Evolutionary conservation across 2,329 filamentous ascomycete species (phyloP).

Genomic region (Scopulariopsis brevicaulis): DNA sequence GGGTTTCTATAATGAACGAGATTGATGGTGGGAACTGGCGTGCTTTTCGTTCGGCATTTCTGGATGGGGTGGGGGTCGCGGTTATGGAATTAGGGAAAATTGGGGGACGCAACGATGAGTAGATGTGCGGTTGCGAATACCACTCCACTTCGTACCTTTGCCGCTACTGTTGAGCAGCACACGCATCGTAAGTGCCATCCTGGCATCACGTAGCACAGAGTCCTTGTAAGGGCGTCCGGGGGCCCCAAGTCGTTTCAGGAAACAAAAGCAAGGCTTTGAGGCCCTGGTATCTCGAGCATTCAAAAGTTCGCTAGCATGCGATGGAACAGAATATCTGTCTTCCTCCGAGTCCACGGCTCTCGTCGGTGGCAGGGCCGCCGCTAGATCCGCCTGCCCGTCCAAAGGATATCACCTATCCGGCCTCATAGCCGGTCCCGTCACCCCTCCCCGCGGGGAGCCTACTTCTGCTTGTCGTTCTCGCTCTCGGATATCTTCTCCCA

Average conservation of each 20-base stretch:
- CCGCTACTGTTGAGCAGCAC: not conserved
- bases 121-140: not conserved
- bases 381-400: not conserved
- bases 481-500: conserved; percentile 90
- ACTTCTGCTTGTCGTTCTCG: conserved; percentile 45
- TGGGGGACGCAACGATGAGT: not conserved
- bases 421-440: not conserved
- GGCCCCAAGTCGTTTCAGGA: not conserved
- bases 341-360: not conserved
- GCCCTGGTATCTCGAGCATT: not conserved
- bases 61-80: too few species aligned
- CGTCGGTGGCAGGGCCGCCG: not conserved
- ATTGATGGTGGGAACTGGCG: too few species aligned
- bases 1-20: too few species aligned
- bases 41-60: too few species aligned
- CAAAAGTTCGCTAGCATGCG: not conserved
- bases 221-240: not conserved
- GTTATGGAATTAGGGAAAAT: not conserved
- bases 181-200: not conserved
- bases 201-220: not conserved
- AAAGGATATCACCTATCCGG: not conserved
- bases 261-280: not conserved
- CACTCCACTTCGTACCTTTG: not conserved
- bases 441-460: not conserved
- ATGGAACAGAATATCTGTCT: not conserved